Percentiles rank a stretch among this genome's conserved stretches.
Conservation (phyloP, 192 early-diverging fungal species). For the Coemansia sp. region DNA sequence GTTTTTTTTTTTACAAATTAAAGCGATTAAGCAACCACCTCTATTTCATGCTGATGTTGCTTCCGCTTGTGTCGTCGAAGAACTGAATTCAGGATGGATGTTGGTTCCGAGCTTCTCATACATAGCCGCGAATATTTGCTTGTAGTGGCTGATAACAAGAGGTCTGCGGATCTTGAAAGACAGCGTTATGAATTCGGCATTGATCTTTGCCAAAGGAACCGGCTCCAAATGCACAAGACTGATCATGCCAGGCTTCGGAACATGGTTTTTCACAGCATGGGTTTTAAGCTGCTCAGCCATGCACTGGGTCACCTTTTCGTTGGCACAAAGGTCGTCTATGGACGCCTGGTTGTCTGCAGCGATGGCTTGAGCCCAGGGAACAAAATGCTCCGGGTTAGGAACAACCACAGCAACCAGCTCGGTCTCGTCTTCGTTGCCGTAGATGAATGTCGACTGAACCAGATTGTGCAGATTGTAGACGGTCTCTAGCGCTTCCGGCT, state of each 20-base stretch:
- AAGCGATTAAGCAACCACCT: background rate
- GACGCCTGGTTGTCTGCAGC: too few relatives aligned
- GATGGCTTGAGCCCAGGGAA: slow-evolving; percentile 32
- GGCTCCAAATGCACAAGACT: background rate
- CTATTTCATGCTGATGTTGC: too few relatives aligned
- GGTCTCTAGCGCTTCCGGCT: slow-evolving; percentile 82
- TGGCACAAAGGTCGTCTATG: too few relatives aligned
- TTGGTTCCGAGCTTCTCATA: background rate
- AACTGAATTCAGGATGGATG: background rate
- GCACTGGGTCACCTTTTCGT: too few relatives aligned
- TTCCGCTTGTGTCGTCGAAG: too few relatives aligned
- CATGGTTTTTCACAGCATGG: too few relatives aligned
- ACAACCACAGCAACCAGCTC: slow-evolving; percentile 57
- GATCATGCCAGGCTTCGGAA: background rate
- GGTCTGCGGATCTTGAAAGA: too few relatives aligned
- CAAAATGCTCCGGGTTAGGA: slow-evolving; percentile 57
- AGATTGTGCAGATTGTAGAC: slow-evolving; percentile 51
- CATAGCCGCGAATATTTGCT: background rate
- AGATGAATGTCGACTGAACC: slow-evolving; percentile 57
- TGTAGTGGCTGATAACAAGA: background rate
- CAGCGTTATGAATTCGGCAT: background rate
- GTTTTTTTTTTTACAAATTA: background rate
- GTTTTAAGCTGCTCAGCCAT: too few relatives aligned
- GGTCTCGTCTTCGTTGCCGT: slow-evolving; percentile 56
- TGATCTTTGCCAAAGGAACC: background rate